A percentile compares a stretch with the other conserved stretches of the same genome.
Conservation (phyloP, 164 flowering plant genomes). For the Santalum album region DNA sequence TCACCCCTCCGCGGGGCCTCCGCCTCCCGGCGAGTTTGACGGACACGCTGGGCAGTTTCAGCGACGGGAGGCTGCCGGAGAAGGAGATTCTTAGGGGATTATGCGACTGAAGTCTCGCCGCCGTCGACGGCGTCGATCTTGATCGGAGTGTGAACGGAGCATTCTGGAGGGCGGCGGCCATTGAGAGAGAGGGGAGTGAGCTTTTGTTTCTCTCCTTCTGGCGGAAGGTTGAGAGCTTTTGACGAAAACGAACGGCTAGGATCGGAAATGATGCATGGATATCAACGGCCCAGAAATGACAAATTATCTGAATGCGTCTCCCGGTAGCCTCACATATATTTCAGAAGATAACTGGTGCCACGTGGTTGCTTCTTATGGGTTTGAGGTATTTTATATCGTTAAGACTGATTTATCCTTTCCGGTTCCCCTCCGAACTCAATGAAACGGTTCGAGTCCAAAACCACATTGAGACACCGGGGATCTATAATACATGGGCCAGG, state of each 20-base stretch:
- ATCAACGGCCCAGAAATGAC: constrained; percentile 5
- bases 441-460: no score
- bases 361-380: constrained; percentile 3
- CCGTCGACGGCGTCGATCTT: constrained; percentile 15
- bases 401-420: not conserved
- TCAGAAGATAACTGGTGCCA: constrained; percentile 6
- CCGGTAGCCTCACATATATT: constrained; percentile 16
- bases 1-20: constrained; percentile 19
- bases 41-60: constrained; percentile 21
- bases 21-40: constrained; percentile 9
- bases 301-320: constrained; percentile 13
- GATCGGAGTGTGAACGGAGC: constrained; percentile 35
- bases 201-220: not conserved
- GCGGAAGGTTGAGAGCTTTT: not conserved
- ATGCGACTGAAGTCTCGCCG: constrained; percentile 1
- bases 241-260: constrained; percentile 5
- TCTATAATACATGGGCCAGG: no score
- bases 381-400: not conserved
- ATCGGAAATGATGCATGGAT: constrained; percentile 2
- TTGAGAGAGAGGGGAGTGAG: not conserved
- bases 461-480: no score
- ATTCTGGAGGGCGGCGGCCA: constrained; percentile 37
- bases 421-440: no score
- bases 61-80: constrained; percentile 29
- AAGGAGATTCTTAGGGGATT: constrained; percentile 30